These are phyloP conservation scores for Arthromyces matolae DNA, from an alignment of 768 basidiomycete genomes.

Conservation along the genomic window DNA sequence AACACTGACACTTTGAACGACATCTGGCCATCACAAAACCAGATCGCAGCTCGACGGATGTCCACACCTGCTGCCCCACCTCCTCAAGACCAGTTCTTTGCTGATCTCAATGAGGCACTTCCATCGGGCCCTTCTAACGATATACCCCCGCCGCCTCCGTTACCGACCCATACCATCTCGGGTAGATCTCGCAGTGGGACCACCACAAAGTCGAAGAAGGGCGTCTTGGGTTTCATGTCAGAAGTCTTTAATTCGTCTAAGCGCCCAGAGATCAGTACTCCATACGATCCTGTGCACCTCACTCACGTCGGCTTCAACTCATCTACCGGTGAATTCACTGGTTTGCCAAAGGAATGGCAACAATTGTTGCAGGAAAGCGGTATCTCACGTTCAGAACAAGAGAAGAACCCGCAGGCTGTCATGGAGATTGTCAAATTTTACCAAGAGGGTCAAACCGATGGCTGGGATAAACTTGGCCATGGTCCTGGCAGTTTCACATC, in stretches of 20 bases:
- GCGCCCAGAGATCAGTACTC: constrained; percentile 90
- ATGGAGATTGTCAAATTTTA: constrained; percentile 99
- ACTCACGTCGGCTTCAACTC: constrained; percentile 99
- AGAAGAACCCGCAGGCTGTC: constrained; percentile 95
- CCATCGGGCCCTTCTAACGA: constrained; percentile 18
- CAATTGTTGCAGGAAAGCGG: constrained; percentile 94
- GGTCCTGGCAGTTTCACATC: constrained; percentile 28
- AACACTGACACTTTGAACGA: constrained; percentile 83
- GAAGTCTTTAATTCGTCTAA: constrained; percentile 66
- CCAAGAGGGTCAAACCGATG: constrained; percentile 79
- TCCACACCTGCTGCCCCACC: constrained; percentile 41
- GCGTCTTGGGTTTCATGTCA: constrained; percentile 75
- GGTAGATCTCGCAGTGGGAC: constrained; percentile 47
- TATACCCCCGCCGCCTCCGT: not conserved
- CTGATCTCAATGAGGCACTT: constrained; percentile 41
- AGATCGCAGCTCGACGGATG: constrained; percentile 45
- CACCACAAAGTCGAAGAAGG: constrained; percentile 52
- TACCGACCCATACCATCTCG: constrained; percentile 18
- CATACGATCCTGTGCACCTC: constrained; percentile 98
- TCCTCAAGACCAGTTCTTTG: constrained; percentile 35
- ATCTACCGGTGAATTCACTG: constrained; percentile 97
- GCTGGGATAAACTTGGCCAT: constrained; percentile 85
- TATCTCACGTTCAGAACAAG: constrained; percentile 91
- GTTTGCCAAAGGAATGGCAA: constrained; percentile 98
- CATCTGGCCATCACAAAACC: constrained; percentile 48